These are phyloP conservation scores for Pseudoscleropodium purum DNA, from an alignment of 225 moss, liverwort and hornwort genomes.

Conservation along the genomic window DNA sequence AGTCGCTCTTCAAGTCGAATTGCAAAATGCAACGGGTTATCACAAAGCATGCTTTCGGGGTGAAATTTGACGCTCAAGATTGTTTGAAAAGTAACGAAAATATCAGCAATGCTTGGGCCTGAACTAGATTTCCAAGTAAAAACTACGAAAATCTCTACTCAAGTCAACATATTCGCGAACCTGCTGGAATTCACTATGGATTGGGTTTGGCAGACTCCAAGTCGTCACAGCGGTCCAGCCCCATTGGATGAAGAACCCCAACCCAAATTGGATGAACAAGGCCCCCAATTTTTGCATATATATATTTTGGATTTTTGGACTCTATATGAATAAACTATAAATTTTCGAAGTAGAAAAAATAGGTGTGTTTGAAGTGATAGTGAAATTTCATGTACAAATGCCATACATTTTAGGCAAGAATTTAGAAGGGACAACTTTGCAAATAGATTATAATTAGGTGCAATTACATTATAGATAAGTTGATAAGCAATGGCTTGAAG, in stretches of 20 bases:
- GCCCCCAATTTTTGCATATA: not conserved
- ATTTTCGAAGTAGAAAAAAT: too few species aligned
- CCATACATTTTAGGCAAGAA: not conserved
- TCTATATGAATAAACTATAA: too few species aligned
- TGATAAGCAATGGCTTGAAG: not conserved
- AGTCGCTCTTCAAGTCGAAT: not conserved
- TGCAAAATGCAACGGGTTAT: not conserved
- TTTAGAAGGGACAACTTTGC: fast-evolving
- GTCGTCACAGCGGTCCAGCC: not conserved
- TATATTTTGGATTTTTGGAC: too few species aligned
- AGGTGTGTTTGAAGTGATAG: fast-evolving
- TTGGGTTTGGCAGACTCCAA: not conserved
- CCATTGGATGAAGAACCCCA: not conserved
- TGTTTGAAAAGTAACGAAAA: not conserved
- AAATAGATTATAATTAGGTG: not conserved
- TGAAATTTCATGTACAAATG: not conserved
- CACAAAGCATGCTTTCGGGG: not conserved
- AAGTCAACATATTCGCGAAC: not conserved
- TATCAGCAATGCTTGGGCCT: not conserved
- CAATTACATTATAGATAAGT: not conserved
- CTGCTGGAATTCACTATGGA: not conserved
- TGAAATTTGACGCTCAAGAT: not conserved
- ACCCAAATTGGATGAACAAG: not conserved
- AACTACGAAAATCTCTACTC: not conserved
- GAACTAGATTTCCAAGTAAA: not conserved